phyloP scores from a whole-genome alignment of 1,139 yeast genomes.

The Arxiozyma telluris region DNA sequence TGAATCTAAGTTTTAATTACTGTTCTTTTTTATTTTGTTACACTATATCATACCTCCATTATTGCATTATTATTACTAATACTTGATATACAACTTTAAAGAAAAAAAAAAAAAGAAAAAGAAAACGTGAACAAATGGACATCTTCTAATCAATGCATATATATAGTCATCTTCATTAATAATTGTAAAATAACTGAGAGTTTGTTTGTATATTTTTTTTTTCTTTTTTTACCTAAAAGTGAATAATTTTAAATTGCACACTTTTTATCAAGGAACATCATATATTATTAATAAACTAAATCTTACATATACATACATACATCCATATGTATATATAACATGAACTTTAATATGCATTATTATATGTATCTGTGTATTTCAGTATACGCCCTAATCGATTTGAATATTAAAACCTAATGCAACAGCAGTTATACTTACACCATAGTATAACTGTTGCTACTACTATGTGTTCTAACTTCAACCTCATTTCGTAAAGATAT shows the following conservation, averaged over 20 bases:
- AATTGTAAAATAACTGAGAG: background rate
- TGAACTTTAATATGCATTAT: background rate
- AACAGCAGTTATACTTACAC: background rate
- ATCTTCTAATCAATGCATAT: background rate
- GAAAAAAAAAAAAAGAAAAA: too few relatives aligned
- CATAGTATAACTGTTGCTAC: background rate
- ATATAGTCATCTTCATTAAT: background rate
- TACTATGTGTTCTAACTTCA: background rate
- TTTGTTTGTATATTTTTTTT: too few relatives aligned
- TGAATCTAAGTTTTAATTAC: background rate
- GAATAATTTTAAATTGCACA: background rate
- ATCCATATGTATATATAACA: background rate
- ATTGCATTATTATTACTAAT: background rate
- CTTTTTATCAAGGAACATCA: background rate
- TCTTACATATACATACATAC: too few relatives aligned
- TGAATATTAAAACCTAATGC: too few relatives aligned
- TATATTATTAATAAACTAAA: too few relatives aligned
- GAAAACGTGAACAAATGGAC: background rate
- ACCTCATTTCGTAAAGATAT: slow-evolving; percentile 26
- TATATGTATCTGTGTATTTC: background rate
- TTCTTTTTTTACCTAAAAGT: too few relatives aligned
- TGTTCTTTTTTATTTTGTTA: background rate
- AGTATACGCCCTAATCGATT: background rate
- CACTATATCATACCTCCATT: background rate
- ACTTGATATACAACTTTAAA: too few relatives aligned